Percentiles rank a stretch among this genome's conserved stretches.
These are phyloP conservation scores for Umbelopsis isabellina DNA, from an alignment of 192 early-diverging fungal genomes.

Conservation along the genomic window DNA sequence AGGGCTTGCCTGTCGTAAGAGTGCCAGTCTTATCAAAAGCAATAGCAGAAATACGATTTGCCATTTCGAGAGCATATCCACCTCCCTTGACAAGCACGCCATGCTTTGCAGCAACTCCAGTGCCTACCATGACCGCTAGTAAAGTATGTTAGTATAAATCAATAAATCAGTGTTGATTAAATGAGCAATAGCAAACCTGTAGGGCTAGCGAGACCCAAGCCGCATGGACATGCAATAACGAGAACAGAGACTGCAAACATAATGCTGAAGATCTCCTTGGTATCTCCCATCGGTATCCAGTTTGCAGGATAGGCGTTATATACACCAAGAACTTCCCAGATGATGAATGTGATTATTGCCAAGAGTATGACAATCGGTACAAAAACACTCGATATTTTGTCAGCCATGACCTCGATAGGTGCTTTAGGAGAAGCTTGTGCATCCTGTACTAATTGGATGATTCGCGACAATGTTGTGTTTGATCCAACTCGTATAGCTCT, in stretches of 20 bases:
- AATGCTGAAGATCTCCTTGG: slow-evolving; percentile 49
- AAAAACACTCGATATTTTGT: slow-evolving; percentile 63
- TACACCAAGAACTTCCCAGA: slow-evolving; percentile 53
- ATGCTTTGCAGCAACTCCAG: slow-evolving; percentile 65
- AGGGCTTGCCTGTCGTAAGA: slow-evolving; percentile 70
- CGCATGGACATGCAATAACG: slow-evolving; percentile 77
- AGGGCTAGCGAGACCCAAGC: slow-evolving; percentile 68
- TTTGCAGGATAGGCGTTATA: slow-evolving; percentile 35
- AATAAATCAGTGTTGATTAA: background rate
- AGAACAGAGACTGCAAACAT: slow-evolving; percentile 64
- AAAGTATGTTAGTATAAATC: background rate
- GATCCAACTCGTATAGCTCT: slow-evolving; percentile 65
- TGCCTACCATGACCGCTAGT: slow-evolving; percentile 72
- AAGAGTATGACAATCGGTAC: slow-evolving; percentile 66
- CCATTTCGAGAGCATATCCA: slow-evolving; percentile 72
- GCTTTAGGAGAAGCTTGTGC: slow-evolving; percentile 65
- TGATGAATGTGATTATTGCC: slow-evolving; percentile 57
- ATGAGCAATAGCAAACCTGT: slow-evolving; percentile 38
- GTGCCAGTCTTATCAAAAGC: slow-evolving; percentile 90
- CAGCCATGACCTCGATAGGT: slow-evolving; percentile 68
- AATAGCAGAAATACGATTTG: slow-evolving; percentile 61
- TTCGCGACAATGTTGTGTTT: slow-evolving; percentile 65
- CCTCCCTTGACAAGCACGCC: slow-evolving; percentile 77
- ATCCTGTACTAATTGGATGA: slow-evolving; percentile 66
- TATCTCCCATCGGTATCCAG: slow-evolving; percentile 52